A percentile compares a stretch with the other conserved stretches of the same genome.
Evolutionary conservation across 306 rosid genomes (phyloP).

Genomic region (Acacia crassicarpa): DNA sequence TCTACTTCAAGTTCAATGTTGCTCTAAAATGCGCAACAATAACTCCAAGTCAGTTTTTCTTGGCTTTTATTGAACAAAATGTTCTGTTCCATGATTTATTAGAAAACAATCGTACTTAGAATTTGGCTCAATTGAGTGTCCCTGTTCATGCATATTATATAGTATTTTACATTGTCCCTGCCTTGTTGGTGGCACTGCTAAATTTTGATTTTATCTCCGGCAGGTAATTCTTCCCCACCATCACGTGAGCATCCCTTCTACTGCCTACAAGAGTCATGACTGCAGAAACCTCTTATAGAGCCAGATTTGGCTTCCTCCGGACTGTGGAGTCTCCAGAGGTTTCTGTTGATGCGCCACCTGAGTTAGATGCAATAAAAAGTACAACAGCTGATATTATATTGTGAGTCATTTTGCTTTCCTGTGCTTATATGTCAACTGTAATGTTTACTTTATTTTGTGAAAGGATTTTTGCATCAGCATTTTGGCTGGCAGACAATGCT

Average conservation of each 20-base stretch:
- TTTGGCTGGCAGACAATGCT: too few relatives aligned
- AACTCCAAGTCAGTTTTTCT: slow-evolving; percentile 75
- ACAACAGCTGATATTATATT: too few relatives aligned
- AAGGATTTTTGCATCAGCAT: too few relatives aligned
- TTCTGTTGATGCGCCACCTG: slow-evolving; percentile 76
- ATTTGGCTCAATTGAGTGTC: not conserved
- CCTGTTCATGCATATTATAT: slow-evolving; percentile 6
- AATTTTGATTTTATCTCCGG: slow-evolving; percentile 21
- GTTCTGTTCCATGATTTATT: slow-evolving; percentile 10
- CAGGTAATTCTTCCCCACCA: slow-evolving; percentile 38
- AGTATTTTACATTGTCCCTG: slow-evolving; percentile 6
- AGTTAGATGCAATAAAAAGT: too few relatives aligned
- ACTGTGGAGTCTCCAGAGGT: slow-evolving; percentile 69
- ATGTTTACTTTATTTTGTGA: too few relatives aligned
- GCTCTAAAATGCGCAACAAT: slow-evolving; percentile 97
- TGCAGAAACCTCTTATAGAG: slow-evolving; percentile 45
- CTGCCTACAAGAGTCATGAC: slow-evolving; percentile 44
- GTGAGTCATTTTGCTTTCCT: too few relatives aligned
- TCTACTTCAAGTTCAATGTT: slow-evolving; percentile 73
- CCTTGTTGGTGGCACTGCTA: slow-evolving; percentile 16
- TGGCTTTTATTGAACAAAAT: slow-evolving; percentile 28
- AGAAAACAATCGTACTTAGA: not conserved
- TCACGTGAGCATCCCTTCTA: slow-evolving; percentile 69
- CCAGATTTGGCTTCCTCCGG: slow-evolving; percentile 46
- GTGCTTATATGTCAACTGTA: too few relatives aligned